Percentiles rank a stretch among this genome's conserved stretches.
These are phyloP conservation scores for Suillus hirtellus DNA, from an alignment of 768 basidiomycete species.

Conservation along the genomic window DNA sequence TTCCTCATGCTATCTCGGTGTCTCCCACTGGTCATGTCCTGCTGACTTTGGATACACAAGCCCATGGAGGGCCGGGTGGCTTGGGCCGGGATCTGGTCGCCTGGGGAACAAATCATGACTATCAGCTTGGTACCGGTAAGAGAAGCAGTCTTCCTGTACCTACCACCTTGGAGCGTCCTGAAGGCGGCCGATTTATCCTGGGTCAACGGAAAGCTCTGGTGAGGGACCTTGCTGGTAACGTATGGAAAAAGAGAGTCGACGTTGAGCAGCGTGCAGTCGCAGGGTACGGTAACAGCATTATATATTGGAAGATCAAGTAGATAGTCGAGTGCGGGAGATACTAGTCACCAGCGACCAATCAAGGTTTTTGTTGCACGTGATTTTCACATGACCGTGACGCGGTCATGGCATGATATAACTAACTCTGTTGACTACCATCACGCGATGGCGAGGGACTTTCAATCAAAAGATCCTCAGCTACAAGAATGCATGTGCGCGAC, in stretches of 20 bases:
- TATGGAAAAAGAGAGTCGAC: constrained; percentile 58
- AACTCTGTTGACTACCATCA: not conserved
- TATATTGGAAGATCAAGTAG: constrained; percentile 66
- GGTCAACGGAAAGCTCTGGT: constrained; percentile 51
- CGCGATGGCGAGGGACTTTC: constrained; percentile 30
- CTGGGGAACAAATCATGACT: constrained; percentile 75
- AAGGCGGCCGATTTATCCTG: constrained; percentile 63
- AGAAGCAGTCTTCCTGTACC: constrained; percentile 60
- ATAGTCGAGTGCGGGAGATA: not conserved
- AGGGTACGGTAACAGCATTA: constrained; percentile 62
- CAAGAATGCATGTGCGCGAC: constrained; percentile 36
- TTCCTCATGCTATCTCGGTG: constrained; percentile 61
- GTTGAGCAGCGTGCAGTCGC: constrained; percentile 67
- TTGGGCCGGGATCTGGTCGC: constrained; percentile 63
- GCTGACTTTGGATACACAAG: constrained; percentile 64
- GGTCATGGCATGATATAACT: not conserved
- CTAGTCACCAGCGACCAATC: no score
- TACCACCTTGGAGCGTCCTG: constrained; percentile 46
- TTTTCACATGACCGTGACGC: constrained; percentile 6
- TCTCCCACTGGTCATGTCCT: constrained; percentile 78
- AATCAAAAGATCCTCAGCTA: constrained; percentile 31
- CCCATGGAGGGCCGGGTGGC: constrained; percentile 47
- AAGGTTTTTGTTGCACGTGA: constrained; percentile 7
- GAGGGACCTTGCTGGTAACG: constrained; percentile 56
- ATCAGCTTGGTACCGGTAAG: constrained; percentile 76